Conservation (phyloP, 768 basidiomycete genomes). For the Trametes villosa region DNA sequence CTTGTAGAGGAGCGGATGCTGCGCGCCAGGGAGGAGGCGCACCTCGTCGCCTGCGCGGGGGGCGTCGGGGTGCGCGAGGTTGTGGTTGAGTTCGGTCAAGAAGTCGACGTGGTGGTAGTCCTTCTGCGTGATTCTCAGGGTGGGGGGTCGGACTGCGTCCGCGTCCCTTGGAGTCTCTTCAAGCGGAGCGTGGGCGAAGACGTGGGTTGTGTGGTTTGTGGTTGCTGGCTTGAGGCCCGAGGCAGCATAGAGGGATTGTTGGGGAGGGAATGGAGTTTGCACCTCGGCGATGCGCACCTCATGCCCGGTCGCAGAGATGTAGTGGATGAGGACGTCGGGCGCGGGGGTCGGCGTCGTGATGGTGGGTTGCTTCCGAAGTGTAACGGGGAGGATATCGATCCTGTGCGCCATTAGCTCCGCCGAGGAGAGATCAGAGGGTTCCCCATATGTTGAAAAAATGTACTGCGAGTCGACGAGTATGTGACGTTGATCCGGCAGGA, state of each 20-base stretch:
- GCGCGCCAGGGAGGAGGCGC: neutral
- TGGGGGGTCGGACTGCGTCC: neutral
- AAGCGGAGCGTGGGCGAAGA: neutral
- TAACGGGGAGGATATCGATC: neutral
- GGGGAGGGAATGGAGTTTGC: neutral
- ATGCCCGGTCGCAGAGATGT: neutral
- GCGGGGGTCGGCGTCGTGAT: neutral
- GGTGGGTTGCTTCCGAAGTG: neutral
- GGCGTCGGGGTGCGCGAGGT: no score
- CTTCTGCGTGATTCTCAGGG: no score
- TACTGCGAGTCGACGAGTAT: neutral
- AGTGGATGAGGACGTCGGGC: neutral
- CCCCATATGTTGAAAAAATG: no score
- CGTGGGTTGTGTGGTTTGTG: neutral
- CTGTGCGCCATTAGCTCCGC: neutral
- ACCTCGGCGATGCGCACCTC: neutral
- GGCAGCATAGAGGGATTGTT: neutral
- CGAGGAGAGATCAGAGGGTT: neutral
- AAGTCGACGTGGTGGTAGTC: no score
- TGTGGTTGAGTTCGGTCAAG: no score
- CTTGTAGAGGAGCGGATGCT: neutral
- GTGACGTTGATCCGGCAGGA: neutral
- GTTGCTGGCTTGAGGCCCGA: neutral
- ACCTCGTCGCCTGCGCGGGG: no score
- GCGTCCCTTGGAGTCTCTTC: neutral